Percentiles rank a stretch among this genome's conserved stretches.
phyloP scores from a whole-genome alignment of 495 filamentous ascomycete genomes.

The Tuber magnatum region DNA sequence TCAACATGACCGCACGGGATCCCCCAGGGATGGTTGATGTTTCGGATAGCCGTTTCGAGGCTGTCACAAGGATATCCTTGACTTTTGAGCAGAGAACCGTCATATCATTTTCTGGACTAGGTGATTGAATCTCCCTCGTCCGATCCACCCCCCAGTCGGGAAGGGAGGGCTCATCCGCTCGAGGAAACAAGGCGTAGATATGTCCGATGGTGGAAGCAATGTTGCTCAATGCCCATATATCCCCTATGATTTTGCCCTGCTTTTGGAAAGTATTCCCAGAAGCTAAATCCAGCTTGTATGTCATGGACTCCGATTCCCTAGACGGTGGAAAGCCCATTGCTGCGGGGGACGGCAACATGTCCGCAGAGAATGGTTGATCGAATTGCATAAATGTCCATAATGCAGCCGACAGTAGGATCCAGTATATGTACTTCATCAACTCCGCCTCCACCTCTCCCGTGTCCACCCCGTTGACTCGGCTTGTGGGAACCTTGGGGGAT shows the following conservation, averaged over 20 bases:
- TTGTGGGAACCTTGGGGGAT: constrained; percentile 1
- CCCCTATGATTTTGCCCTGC: background rate
- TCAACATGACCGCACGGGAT: background rate
- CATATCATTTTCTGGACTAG: background rate
- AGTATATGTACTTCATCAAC: constrained; percentile 1
- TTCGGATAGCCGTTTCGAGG: background rate
- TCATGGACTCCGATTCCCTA: background rate
- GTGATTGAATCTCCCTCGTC: background rate
- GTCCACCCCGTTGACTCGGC: background rate
- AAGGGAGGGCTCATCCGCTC: background rate
- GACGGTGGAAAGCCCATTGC: background rate
- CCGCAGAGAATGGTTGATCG: background rate
- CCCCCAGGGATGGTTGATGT: background rate
- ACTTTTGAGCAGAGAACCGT: background rate
- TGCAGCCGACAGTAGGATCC: background rate
- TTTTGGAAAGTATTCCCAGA: background rate
- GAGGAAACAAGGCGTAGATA: constrained; percentile 1
- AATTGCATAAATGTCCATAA: background rate
- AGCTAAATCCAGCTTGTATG: constrained; percentile 1
- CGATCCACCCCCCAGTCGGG: background rate
- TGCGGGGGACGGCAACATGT: background rate
- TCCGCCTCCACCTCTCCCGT: background rate
- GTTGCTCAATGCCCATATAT: background rate
- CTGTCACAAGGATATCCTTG: background rate
- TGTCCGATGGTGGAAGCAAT: background rate